Base-by-base conservation (phyloP, 805 yeast genomes). In the Torulaspora indica region DNA sequence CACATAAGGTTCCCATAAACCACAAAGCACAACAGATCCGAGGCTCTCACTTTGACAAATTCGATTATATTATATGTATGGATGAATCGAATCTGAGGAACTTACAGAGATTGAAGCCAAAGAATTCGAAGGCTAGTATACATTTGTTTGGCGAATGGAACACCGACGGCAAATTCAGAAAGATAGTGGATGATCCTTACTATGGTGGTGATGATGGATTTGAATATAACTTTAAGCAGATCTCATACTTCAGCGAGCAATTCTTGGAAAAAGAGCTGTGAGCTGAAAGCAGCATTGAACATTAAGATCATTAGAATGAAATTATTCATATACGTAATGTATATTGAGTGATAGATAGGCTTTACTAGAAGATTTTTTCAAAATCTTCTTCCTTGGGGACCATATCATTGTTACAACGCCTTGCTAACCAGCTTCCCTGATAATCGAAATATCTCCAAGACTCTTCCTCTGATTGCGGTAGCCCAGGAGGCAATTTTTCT, bases 201-300 rank as follows among this genome's bases (percentile, higher is more conserved):
- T 91, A 90, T 58, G 97, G 97, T 4, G 96, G 95, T 0, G 68
- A 67, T 15, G 74, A 78, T 52, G 96, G 96, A 1, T 90, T 90
- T 60, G 93, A 87, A 63, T 73, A 70, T 45, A 87, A 85, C 63
- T 90, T 80, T 60, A 60, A 74, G 44, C 98, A 90, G 60, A 73
- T 89, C 40, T 59, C 69, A 8, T 89, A 85, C 54, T 91, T 91
- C 61, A 78, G 86, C 45, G 77, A 82, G 52, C 80, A 79, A 48
- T 85, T 90, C 51, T 57, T 90, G 41, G 70, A 74, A 49, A 70
- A 58, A 40, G 87, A 80, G 48, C 43, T 67, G 37, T 48, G 40
- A 41, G 13, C 29, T 37, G n/a, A 13, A 23, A 20, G 22, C n/a
- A 8, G 29, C 23, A 40, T 34, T 38, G 43, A 36, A 42, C 48